Percentiles rank a stretch among this genome's conserved stretches.
These are phyloP conservation scores for Gossypium schwendimanii DNA, from an alignment of 441 rosid species.

Conservation along the genomic window DNA sequence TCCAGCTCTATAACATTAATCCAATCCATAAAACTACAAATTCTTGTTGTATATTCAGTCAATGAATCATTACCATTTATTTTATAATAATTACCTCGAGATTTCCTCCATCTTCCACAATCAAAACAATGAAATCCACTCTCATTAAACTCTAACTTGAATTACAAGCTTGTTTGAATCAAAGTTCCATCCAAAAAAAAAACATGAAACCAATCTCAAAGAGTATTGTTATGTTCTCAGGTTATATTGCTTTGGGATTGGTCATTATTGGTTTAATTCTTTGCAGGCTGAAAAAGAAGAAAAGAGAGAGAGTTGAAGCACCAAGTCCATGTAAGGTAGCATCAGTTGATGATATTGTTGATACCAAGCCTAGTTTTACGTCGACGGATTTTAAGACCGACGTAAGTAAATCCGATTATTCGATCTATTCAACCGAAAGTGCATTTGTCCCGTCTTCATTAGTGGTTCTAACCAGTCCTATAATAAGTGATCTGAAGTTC, in stretches of 20 bases:
- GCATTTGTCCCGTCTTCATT: constrained; percentile 30
- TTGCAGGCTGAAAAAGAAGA: constrained; percentile 22
- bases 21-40: constrained; percentile 19
- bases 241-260: constrained; percentile 30
- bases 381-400: constrained; percentile 22
- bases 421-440: constrained; percentile 26
- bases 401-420: constrained; percentile 27
- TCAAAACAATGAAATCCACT: constrained; percentile 4
- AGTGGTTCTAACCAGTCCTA: constrained; percentile 41
- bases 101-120: constrained; percentile 24
- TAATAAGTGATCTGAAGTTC: constrained; percentile 34
- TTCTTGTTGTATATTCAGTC: constrained; percentile 37
- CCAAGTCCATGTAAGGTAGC: constrained; percentile 17
- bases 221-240: constrained; percentile 36
- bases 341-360: constrained; percentile 24
- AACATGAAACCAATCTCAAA: constrained; percentile 25
- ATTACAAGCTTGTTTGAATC: constrained; percentile 9
- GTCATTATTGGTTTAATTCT: constrained; percentile 18
- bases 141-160: not conserved
- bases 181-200: not conserved
- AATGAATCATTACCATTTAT: not conserved
- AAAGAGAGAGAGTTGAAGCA: constrained; percentile 14
- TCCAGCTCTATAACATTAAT: not conserved
- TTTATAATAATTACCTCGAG: constrained; percentile 20
- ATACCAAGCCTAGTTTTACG: constrained; percentile 15